A percentile compares a stretch with the other conserved stretches of the same genome.
Conservation (phyloP, 306 rosid genomes). For the Prunus salicina region DNA sequence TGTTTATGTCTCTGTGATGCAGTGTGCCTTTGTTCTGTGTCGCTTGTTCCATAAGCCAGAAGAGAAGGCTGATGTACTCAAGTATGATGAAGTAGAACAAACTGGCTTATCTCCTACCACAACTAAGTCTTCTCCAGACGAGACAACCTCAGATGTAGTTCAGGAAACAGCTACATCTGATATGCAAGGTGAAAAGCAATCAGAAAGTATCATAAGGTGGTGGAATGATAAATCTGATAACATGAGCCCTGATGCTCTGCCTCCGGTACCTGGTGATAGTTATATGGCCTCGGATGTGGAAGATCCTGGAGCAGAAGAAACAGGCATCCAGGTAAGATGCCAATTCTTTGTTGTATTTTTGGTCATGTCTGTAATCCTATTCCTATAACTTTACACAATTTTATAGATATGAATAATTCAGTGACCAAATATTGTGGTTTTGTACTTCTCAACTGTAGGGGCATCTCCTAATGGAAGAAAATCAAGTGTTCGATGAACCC, state of each 20-base stretch:
- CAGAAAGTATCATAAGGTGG: constrained; percentile 38
- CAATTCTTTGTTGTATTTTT: not conserved
- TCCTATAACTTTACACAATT: not conserved
- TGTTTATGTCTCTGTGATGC: not conserved
- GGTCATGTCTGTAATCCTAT: not conserved
- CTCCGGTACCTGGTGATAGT: constrained; percentile 26
- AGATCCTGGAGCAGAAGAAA: constrained; percentile 25
- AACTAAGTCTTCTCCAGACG: constrained; percentile 44
- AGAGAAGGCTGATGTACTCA: constrained; percentile 29
- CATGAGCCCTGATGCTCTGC: constrained; percentile 9
- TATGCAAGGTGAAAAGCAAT: constrained; percentile 26
- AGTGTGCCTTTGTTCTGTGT: constrained; percentile 42
- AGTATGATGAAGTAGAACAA: constrained; percentile 41
- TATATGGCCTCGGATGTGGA: constrained; percentile 39
- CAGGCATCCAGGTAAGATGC: constrained; percentile 23
- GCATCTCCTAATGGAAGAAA: constrained; percentile 20
- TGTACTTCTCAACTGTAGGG: constrained; percentile 12
- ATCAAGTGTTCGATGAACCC: constrained; percentile 5
- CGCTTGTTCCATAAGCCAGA: constrained; percentile 45
- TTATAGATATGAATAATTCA: not conserved
- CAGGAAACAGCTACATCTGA: constrained; percentile 35
- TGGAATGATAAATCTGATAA: constrained; percentile 27
- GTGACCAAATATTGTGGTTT: not conserved
- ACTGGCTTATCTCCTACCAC: constrained; percentile 38
- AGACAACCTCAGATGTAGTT: constrained; percentile 33